phyloP scores from a whole-genome alignment of 352 stramenopile genomes.

The Phytophthora meadii region DNA sequence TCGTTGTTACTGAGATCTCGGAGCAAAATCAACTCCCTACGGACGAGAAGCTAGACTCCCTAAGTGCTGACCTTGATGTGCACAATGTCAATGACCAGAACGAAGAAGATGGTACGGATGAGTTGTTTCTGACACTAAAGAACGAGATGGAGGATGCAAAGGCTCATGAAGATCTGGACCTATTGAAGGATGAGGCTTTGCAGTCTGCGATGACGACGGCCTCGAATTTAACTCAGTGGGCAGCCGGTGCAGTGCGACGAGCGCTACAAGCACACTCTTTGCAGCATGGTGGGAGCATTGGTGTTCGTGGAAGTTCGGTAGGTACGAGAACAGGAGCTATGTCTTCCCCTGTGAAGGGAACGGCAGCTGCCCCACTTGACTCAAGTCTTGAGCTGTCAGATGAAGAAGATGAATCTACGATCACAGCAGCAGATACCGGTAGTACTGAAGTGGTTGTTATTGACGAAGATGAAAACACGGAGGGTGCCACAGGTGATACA shows the following conservation, averaged over 20 bases:
- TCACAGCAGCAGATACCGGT: background rate
- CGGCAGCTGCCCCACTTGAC: constrained; percentile 16
- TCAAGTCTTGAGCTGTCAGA: constrained; percentile 27
- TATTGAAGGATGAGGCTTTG: constrained; percentile 75
- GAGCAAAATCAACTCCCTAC: background rate
- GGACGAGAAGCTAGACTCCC: constrained; percentile 11
- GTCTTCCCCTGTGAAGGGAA: constrained; percentile 6
- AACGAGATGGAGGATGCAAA: constrained; percentile 79
- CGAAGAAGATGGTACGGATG: constrained; percentile 33
- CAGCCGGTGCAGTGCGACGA: constrained; percentile 75
- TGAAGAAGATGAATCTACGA: constrained; percentile 21
- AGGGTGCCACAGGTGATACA: background rate
- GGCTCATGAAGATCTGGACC: constrained; percentile 66
- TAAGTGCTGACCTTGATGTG: constrained; percentile 6
- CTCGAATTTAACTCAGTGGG: constrained; percentile 91
- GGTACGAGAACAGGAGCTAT: background rate
- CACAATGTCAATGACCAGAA: background rate
- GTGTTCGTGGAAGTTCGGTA: constrained; percentile 14
- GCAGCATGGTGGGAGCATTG: constrained; percentile 39
- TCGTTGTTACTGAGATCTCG: no score
- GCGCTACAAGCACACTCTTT: constrained; percentile 72
- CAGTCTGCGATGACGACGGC: constrained; percentile 80
- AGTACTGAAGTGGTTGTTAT: constrained; percentile 26
- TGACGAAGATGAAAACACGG: constrained; percentile 39
- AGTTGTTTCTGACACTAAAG: constrained; percentile 66